A percentile compares a stretch with the other conserved stretches of the same genome.
These are phyloP conservation scores for Verticillium dahliae DNA, from an alignment of 2,329 filamentous ascomycete species.

Conservation along the genomic window DNA sequence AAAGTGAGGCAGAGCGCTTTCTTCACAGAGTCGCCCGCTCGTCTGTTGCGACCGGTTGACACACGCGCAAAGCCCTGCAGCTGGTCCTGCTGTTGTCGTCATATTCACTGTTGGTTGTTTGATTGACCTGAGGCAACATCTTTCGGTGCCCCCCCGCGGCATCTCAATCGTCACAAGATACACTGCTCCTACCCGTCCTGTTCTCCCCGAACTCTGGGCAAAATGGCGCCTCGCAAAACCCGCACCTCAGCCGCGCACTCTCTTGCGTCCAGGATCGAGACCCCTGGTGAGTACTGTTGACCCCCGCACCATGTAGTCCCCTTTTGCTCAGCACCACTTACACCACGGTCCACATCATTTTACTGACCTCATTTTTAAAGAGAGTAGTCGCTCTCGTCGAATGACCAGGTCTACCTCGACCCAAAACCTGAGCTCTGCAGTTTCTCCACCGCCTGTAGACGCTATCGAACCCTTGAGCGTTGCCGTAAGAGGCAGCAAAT, in stretches of 20 bases:
- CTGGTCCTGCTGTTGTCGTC: too few species aligned
- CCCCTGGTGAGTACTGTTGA: neutral
- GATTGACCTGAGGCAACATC: too few species aligned
- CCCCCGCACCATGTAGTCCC: neutral
- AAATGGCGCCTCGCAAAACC: neutral
- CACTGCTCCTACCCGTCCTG: neutral
- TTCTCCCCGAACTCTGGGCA: neutral
- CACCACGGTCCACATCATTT: neutral
- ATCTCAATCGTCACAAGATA: too few species aligned
- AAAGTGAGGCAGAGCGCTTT: too few species aligned
- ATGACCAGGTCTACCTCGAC: neutral
- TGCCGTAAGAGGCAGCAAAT: constrained; percentile 12
- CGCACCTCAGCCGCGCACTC: neutral
- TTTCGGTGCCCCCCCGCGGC: too few species aligned
- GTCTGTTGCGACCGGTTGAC: too few species aligned
- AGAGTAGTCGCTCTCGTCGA: neutral
- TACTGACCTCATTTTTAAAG: neutral
- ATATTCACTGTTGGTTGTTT: too few species aligned
- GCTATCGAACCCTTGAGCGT: neutral
- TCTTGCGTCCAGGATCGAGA: neutral
- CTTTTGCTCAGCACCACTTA: neutral
- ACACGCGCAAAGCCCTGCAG: too few species aligned
- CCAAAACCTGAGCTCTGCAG: neutral
- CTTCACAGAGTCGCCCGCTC: too few species aligned
- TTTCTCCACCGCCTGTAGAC: neutral